Evolutionary conservation across 192 early-diverging fungal species (phyloP).

Genomic region (Umbelopsis sp.): DNA sequence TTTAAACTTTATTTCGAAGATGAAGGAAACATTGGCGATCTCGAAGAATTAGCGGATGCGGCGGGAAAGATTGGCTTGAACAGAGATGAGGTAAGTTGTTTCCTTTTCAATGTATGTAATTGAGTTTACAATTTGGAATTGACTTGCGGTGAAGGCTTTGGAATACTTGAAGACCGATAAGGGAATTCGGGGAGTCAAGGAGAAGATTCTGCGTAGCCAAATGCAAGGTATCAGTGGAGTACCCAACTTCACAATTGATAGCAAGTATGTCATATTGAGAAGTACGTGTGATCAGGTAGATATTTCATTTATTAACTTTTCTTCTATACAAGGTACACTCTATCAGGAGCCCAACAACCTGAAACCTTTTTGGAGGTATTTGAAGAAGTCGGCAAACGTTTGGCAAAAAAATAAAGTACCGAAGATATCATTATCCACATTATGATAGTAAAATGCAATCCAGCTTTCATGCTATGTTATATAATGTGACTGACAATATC

Average conservation of each 20-base stretch:
- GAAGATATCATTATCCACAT: not conserved
- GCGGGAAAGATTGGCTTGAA: slow-evolving; percentile 67
- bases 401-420: not conserved
- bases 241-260: slow-evolving; percentile 67
- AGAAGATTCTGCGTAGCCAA: slow-evolving; percentile 45
- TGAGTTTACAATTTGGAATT: not conserved
- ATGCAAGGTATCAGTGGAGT: slow-evolving; percentile 64
- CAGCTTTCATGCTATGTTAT: no score
- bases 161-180: slow-evolving; percentile 58
- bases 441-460: not conserved
- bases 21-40: slow-evolving; percentile 64
- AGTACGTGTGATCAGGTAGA: not conserved
- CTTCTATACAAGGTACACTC: slow-evolving; percentile 24
- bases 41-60: slow-evolving; percentile 54
- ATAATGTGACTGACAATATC: no score
- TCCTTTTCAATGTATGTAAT: not conserved
- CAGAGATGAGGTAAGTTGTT: slow-evolving; percentile 25
- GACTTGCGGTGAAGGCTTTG: slow-evolving; percentile 18
- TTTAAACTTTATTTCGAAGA: slow-evolving; percentile 75
- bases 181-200: slow-evolving; percentile 50
- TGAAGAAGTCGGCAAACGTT: slow-evolving; percentile 24
- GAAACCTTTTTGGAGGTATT: slow-evolving; percentile 62
- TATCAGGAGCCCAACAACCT: slow-evolving; percentile 73
- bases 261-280: slow-evolving; percentile 44
- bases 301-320: not conserved